These are phyloP conservation scores for Takakia lepidozioides DNA, from an alignment of 225 moss, liverwort and hornwort species.

Conservation along the genomic window DNA sequence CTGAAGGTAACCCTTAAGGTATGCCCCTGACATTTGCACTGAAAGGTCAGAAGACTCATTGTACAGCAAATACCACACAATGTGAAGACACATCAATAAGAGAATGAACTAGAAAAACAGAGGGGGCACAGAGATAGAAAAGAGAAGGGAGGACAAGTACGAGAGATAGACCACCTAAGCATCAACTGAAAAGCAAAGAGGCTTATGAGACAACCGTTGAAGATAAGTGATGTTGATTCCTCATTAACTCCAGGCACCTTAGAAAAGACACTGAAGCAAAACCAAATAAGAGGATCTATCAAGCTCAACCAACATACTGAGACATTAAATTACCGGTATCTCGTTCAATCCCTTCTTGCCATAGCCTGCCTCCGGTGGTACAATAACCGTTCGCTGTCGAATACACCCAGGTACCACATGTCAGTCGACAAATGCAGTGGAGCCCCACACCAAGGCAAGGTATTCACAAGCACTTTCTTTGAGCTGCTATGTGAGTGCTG, in stretches of 20 bases:
- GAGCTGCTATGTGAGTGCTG: too few species aligned
- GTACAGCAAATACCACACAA: too few species aligned
- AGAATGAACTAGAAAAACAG: neutral
- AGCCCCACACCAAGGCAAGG: neutral
- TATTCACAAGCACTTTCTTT: too few species aligned
- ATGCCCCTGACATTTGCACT: too few species aligned
- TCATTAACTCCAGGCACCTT: too few species aligned
- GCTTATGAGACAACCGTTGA: too few species aligned
- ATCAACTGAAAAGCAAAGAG: too few species aligned
- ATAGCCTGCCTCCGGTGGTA: conserved; percentile 58
- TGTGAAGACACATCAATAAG: too few species aligned
- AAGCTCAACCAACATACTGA: neutral
- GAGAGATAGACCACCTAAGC: neutral
- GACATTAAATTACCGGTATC: conserved; percentile 34
- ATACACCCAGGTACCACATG: neutral
- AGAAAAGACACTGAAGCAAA: too few species aligned
- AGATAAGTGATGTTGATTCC: too few species aligned
- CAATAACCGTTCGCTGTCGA: conserved; percentile 58
- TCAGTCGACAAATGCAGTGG: neutral
- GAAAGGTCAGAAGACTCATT: too few species aligned
- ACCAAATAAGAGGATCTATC: neutral
- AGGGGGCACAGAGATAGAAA: neutral
- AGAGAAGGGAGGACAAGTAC: neutral
- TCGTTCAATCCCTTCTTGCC: conserved; percentile 52
- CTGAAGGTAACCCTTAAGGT: too few species aligned